These are phyloP conservation scores for Ustilago nuda DNA, from an alignment of 1,284 basidiomycete genomes.

Conservation along the genomic window DNA sequence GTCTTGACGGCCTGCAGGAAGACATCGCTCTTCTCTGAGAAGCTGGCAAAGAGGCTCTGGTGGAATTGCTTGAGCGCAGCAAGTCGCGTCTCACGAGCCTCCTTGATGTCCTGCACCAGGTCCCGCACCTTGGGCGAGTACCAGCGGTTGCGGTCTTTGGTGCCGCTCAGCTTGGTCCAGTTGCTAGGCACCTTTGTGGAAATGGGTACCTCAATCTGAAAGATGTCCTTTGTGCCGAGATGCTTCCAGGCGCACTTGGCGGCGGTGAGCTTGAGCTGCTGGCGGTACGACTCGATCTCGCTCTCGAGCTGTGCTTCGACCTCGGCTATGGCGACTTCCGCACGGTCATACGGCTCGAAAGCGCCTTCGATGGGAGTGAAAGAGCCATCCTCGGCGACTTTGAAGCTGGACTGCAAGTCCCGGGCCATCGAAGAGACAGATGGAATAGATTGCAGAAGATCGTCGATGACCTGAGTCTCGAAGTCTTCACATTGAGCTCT, in stretches of 20 bases:
- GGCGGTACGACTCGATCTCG: slow-evolving; percentile 52
- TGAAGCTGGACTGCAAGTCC: slow-evolving; percentile 57
- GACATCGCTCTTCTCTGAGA: slow-evolving; percentile 78
- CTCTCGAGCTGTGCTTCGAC: slow-evolving; percentile 60
- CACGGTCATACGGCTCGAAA: slow-evolving; percentile 59
- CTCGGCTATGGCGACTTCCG: slow-evolving; percentile 49
- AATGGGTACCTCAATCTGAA: slow-evolving; percentile 66
- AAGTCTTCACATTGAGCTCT: slow-evolving; percentile 44
- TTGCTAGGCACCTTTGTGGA: slow-evolving; percentile 62
- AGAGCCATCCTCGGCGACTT: slow-evolving; percentile 60
- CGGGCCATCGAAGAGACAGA: slow-evolving; percentile 55
- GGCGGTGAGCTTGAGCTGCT: slow-evolving; percentile 51
- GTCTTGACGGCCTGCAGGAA: slow-evolving; percentile 71
- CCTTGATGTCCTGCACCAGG: slow-evolving; percentile 67
- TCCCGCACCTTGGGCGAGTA: slow-evolving; percentile 64
- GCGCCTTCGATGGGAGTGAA: slow-evolving; percentile 59
- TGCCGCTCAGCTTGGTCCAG: slow-evolving; percentile 64
- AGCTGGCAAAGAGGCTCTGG: slow-evolving; percentile 76
- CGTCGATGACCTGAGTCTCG: slow-evolving; percentile 33
- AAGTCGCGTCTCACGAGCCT: slow-evolving; percentile 66
- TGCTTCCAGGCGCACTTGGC: slow-evolving; percentile 65
- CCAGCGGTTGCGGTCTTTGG: slow-evolving; percentile 66
- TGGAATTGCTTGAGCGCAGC: slow-evolving; percentile 66
- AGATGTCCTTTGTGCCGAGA: slow-evolving; percentile 68
- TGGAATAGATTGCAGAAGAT: slow-evolving; percentile 56